Evolutionary conservation across 2,329 filamentous ascomycete genomes (phyloP).

Genomic region (Aureobasidium sp.): DNA sequence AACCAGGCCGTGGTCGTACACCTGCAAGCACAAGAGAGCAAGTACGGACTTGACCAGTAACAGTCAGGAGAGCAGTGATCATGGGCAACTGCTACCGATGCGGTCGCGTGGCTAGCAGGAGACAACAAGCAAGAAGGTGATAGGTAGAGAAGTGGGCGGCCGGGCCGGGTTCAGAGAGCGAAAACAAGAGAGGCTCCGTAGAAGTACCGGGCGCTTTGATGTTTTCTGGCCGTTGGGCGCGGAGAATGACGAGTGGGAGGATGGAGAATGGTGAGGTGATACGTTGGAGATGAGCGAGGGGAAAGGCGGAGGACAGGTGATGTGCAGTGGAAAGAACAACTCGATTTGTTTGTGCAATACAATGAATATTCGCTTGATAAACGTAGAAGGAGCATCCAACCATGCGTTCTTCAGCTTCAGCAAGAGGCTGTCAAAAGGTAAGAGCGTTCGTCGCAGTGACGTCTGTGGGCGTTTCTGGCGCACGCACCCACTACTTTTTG

Average conservation of each 20-base stretch:
- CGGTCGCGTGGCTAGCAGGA: neutral
- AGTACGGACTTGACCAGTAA: neutral
- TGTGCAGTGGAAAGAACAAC: neutral
- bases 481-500: neutral
- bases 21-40: neutral
- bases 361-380: neutral
- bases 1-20: neutral
- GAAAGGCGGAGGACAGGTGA: slow-evolving; percentile 12
- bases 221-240: neutral
- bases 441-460: slow-evolving; percentile 1
- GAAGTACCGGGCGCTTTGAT: slow-evolving; percentile 13
- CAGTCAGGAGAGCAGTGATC: neutral
- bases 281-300: slow-evolving; percentile 4
- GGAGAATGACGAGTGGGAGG: slow-evolving; percentile 9
- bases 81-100: neutral
- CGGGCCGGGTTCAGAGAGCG: neutral
- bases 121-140: neutral
- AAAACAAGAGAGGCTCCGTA: slow-evolving; percentile 11
- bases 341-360: neutral
- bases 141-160: neutral
- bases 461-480: neutral
- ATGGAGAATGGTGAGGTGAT: slow-evolving; percentile 10
- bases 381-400: neutral
- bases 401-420: neutral
- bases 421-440: neutral